Percentiles rank a stretch among this genome's conserved stretches.
Conservation (phyloP, 176 grass and related monocot genomes). For the Metroxylon sagu region DNA sequence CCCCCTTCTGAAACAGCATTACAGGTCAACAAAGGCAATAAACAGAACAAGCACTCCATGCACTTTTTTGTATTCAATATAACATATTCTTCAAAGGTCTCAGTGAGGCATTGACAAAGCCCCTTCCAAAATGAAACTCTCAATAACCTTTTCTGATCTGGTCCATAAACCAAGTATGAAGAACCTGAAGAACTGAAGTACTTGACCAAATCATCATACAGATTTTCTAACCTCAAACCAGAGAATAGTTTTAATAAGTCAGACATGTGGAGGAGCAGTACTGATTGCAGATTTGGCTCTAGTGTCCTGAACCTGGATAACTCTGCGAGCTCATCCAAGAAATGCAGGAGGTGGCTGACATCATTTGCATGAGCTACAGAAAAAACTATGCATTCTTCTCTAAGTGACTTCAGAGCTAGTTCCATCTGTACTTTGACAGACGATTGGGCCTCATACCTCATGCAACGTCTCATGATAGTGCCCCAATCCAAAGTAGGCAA, state of each 20-base stretch:
- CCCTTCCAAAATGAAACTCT: slow-evolving; percentile 83
- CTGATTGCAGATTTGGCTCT: slow-evolving; percentile 48
- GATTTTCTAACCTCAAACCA: slow-evolving; percentile 59
- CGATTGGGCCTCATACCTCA: slow-evolving; percentile 51
- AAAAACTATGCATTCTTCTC: slow-evolving; percentile 69
- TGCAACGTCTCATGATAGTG: slow-evolving; percentile 50
- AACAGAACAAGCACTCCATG: slow-evolving; percentile 46
- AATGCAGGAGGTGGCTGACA: slow-evolving; percentile 54
- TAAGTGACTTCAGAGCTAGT: slow-evolving; percentile 31
- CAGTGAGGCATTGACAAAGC: slow-evolving; percentile 39
- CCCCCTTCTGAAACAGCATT: slow-evolving; percentile 20
- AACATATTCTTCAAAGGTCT: slow-evolving; percentile 34
- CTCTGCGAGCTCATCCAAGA: slow-evolving; percentile 80
- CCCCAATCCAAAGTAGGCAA: slow-evolving; percentile 79
- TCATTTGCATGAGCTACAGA: slow-evolving; percentile 62
- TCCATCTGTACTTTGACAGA: slow-evolving; percentile 21
- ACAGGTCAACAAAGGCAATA: slow-evolving; percentile 38
- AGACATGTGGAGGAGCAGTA: slow-evolving; percentile 59
- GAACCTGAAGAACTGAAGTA: slow-evolving; percentile 47
- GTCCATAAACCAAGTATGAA: slow-evolving; percentile 38
- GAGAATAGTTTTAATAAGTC: slow-evolving; percentile 66
- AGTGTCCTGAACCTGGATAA: slow-evolving; percentile 69
- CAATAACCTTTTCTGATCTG: slow-evolving; percentile 49
- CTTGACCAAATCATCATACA: slow-evolving; percentile 47
- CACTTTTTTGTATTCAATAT: slow-evolving; percentile 50